Evolutionary conservation across 2,329 filamentous ascomycete species (phyloP).

Genomic region (Xylaria sp.): DNA sequence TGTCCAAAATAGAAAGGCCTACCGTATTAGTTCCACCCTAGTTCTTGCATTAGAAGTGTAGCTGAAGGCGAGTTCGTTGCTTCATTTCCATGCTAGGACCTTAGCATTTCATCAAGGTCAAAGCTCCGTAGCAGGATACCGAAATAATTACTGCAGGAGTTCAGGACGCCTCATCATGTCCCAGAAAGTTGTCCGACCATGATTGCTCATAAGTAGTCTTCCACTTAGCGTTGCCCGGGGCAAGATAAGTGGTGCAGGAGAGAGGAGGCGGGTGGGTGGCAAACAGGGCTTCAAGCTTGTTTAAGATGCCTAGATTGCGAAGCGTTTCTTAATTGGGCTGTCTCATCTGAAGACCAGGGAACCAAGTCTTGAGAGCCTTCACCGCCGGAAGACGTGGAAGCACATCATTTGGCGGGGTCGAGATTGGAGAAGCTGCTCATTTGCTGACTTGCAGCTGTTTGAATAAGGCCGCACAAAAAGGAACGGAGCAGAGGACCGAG

Average conservation of each 20-base stretch:
- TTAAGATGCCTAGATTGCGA: neutral
- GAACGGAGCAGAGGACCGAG: conserved; percentile 3
- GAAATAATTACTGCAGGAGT: conserved; percentile 21
- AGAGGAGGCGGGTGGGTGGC: conserved; percentile 12
- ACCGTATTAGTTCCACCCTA: conserved; percentile 5
- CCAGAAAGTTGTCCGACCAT: conserved; percentile 11
- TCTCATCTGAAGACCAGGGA: conserved; percentile 16
- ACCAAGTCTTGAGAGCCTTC: conserved; percentile 11
- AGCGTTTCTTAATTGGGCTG: conserved; percentile 18
- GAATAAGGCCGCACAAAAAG: conserved; percentile 9
- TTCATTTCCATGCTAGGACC: conserved; percentile 4
- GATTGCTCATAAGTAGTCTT: neutral
- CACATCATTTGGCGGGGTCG: conserved; percentile 34
- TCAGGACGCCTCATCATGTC: conserved; percentile 13
- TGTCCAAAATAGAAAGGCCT: neutral
- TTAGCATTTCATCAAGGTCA: conserved; percentile 3
- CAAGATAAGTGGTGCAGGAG: conserved; percentile 6
- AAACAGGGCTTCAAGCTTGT: conserved; percentile 7
- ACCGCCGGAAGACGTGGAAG: conserved; percentile 31
- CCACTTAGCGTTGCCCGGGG: conserved; percentile 6
- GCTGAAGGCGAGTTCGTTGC: neutral
- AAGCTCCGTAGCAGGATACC: conserved; percentile 15
- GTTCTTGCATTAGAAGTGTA: neutral
- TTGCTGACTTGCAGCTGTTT: conserved; percentile 22
- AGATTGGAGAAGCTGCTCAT: conserved; percentile 23